Conservation (phyloP, 768 basidiomycete species). For the Clavaria fumosa region DNA sequence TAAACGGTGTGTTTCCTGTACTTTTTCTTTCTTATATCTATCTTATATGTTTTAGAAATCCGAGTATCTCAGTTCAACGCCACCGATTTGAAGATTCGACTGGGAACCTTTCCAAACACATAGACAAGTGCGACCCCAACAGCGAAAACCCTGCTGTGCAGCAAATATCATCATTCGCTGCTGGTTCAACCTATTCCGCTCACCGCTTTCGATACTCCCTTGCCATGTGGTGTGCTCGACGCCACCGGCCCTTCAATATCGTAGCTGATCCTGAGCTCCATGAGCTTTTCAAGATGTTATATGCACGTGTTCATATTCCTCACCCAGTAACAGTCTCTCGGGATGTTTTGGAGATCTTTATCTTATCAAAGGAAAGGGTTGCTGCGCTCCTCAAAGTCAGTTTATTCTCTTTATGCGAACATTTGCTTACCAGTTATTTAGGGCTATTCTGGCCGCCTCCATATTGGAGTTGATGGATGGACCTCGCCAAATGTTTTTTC, state of each 20-base stretch:
- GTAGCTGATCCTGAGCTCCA: conserved; percentile 19
- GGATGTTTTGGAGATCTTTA: conserved; percentile 20
- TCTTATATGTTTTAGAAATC: conserved; percentile 20
- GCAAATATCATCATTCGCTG: background rate
- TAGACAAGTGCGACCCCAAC: conserved; percentile 1
- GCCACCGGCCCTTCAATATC: conserved; percentile 19
- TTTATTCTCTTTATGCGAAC: background rate
- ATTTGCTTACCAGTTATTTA: conserved; percentile 7
- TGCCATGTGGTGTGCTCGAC: conserved; percentile 7
- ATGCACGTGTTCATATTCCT: conserved; percentile 22
- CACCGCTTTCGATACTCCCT: conserved; percentile 5
- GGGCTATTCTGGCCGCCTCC: conserved; percentile 18
- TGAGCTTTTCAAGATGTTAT: conserved; percentile 19
- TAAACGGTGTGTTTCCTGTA: conserved; percentile 1
- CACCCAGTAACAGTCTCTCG: conserved; percentile 18
- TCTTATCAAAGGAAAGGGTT: conserved; percentile 9
- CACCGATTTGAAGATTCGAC: conserved; percentile 5
- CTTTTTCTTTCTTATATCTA: conserved; percentile 13
- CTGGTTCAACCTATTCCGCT: conserved; percentile 5
- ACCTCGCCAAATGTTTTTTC: conserved; percentile 7
- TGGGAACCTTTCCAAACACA: conserved; percentile 1
- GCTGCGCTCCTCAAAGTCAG: conserved; percentile 16
- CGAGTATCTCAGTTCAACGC: background rate
- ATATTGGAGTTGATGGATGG: conserved; percentile 14
- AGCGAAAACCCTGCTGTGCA: background rate